Evolutionary conservation across 2,329 filamentous ascomycete species (phyloP).

Genomic region (Monosporascus sp.): DNA sequence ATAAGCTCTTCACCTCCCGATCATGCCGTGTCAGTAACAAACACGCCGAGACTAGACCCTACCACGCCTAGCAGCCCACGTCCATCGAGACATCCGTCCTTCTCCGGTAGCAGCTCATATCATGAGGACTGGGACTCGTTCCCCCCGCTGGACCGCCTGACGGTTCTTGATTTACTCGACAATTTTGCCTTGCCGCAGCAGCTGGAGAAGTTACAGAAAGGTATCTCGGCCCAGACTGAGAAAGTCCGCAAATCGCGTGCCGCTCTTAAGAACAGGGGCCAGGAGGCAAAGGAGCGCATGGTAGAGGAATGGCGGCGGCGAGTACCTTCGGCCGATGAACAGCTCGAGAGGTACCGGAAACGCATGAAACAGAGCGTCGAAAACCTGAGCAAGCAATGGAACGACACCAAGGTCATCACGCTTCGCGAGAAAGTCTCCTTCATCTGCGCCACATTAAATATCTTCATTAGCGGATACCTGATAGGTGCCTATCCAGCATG

Average conservation of each 20-base stretch:
- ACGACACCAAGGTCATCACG: slow-evolving; percentile 82
- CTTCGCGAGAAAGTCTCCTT: slow-evolving; percentile 91
- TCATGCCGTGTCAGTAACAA: slow-evolving; percentile 29
- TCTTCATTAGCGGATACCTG: slow-evolving; percentile 92
- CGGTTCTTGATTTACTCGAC: slow-evolving; percentile 88
- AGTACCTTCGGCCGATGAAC: slow-evolving; percentile 82
- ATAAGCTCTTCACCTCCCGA: slow-evolving; percentile 39
- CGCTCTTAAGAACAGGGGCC: slow-evolving; percentile 68
- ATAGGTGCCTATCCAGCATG: slow-evolving; percentile 79
- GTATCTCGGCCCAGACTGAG: slow-evolving; percentile 75
- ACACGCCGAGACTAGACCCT: slow-evolving; percentile 47
- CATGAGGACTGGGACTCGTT: slow-evolving; percentile 85
- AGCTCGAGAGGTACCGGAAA: slow-evolving; percentile 82
- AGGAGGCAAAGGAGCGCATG: slow-evolving; percentile 79
- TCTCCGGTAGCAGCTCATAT: slow-evolving; percentile 78
- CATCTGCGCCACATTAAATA: slow-evolving; percentile 93
- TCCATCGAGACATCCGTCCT: slow-evolving; percentile 72
- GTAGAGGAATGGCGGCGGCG: slow-evolving; percentile 89
- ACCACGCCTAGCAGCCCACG: slow-evolving; percentile 43
- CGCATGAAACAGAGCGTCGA: slow-evolving; percentile 89
- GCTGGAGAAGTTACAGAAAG: slow-evolving; percentile 83
- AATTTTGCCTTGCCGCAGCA: slow-evolving; percentile 88
- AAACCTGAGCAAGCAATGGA: slow-evolving; percentile 78
- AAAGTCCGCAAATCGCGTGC: slow-evolving; percentile 80
- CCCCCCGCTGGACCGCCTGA: slow-evolving; percentile 82